phyloP scores from a whole-genome alignment of 208 protist genomes.

The Trypanosoma melophagium region DNA sequence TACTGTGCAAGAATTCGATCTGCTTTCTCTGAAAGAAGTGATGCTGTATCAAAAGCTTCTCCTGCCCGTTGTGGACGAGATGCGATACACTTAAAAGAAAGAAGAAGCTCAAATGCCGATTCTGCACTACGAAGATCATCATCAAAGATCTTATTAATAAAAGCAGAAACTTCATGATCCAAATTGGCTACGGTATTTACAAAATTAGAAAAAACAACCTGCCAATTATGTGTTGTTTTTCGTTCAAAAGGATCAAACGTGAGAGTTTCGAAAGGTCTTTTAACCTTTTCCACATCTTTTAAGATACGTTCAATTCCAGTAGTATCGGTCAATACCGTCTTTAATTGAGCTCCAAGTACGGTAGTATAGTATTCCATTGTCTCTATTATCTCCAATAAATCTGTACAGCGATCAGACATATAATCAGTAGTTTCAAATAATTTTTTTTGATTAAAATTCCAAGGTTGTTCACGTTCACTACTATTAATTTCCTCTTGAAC shows the following conservation, averaged over 20 bases:
- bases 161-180: slow-evolving; percentile 92
- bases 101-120: slow-evolving; percentile 96
- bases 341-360: slow-evolving; percentile 96
- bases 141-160: slow-evolving; percentile 98
- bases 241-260: slow-evolving; percentile 97
- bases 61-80: slow-evolving; percentile 72
- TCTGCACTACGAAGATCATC: slow-evolving; percentile 96
- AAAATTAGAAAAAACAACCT: slow-evolving; percentile 92
- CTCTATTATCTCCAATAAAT: slow-evolving; percentile 93
- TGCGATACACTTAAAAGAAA: slow-evolving; percentile 95
- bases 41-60: slow-evolving; percentile 87
- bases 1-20: slow-evolving; percentile 96
- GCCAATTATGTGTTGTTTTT: slow-evolving; percentile 89
- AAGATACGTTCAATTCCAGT: slow-evolving; percentile 96
- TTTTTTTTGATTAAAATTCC: slow-evolving; percentile 97
- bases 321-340: slow-evolving; percentile 96
- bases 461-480: slow-evolving; percentile 93
- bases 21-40: slow-evolving; percentile 94
- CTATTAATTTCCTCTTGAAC: slow-evolving; percentile 96
- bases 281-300: slow-evolving; percentile 92
- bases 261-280: slow-evolving; percentile 93
- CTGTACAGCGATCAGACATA: slow-evolving; percentile 95
- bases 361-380: slow-evolving; percentile 96
- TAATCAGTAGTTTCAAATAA: slow-evolving; percentile 98
- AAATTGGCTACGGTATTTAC: slow-evolving; percentile 90